These are phyloP conservation scores for Populus tremula DNA, from an alignment of 345 rosid genomes.

Conservation along the genomic window DNA sequence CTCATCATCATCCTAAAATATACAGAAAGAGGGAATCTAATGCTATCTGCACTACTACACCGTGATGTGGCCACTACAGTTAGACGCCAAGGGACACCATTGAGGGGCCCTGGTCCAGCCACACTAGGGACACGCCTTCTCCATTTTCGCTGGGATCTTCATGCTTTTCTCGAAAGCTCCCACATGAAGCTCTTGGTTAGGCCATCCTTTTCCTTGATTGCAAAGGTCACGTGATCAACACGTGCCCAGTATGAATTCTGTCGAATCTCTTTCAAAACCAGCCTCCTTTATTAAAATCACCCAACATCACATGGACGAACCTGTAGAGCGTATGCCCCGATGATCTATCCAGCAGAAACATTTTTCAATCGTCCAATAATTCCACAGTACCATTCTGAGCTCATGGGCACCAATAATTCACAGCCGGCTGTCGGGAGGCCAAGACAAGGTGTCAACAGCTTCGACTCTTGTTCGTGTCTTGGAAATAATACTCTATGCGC, in stretches of 20 bases:
- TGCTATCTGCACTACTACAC: not conserved
- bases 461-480: not conserved
- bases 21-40: not conserved
- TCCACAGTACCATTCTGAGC: slow-evolving; percentile 12
- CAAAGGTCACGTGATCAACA: slow-evolving; percentile 29
- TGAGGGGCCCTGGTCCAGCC: not conserved
- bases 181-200: slow-evolving; percentile 11
- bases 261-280: not conserved
- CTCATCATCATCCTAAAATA: too few relatives aligned
- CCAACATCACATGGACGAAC: slow-evolving; percentile 39
- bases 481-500: not conserved
- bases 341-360: not conserved
- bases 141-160: slow-evolving; percentile 4
- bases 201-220: slow-evolving; percentile 4
- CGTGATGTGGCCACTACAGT: not conserved
- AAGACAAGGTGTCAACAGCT: slow-evolving; percentile 19
- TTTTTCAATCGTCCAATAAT: slow-evolving; percentile 25
- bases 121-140: not conserved
- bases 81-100: not conserved
- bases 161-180: not conserved
- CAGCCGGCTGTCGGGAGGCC: slow-evolving; percentile 19
- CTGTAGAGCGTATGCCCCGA: slow-evolving; percentile 13
- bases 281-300: slow-evolving; percentile 21
- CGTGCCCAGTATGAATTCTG: slow-evolving; percentile 23
- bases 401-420: slow-evolving; percentile 31